Evolutionary conservation across 192 early-diverging fungal species (phyloP).

Genomic region (Backusella australiensis): DNA sequence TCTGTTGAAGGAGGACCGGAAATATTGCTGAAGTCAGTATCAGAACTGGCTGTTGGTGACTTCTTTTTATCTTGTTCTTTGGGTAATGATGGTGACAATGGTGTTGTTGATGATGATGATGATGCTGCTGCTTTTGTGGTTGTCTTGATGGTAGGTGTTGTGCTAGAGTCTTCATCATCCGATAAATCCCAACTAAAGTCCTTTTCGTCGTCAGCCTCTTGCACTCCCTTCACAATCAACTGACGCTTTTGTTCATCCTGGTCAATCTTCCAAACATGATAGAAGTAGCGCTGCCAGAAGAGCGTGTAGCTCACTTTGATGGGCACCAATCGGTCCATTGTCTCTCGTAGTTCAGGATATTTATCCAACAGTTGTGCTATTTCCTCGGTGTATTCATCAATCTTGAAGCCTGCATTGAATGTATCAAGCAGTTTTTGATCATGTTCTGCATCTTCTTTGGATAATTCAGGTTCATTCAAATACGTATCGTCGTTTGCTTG

Average conservation of each 20-base stretch:
- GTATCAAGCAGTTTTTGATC: slow-evolving; percentile 40
- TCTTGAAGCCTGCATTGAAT: slow-evolving; percentile 43
- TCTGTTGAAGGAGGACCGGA: slow-evolving; percentile 28
- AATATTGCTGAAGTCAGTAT: slow-evolving; percentile 29
- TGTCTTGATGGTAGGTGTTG: neutral
- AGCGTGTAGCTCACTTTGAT: slow-evolving; percentile 43
- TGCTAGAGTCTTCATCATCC: slow-evolving; percentile 27
- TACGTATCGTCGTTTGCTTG: slow-evolving; percentile 39
- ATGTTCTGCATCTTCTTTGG: slow-evolving; percentile 7
- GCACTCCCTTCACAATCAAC: slow-evolving; percentile 16
- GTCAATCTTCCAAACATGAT: slow-evolving; percentile 49
- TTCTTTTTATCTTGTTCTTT: slow-evolving; percentile 4
- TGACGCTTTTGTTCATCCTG: slow-evolving; percentile 50
- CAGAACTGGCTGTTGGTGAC: neutral
- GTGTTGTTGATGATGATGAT: neutral
- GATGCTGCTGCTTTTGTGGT: neutral
- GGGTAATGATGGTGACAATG: neutral
- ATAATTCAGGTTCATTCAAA: slow-evolving; percentile 34
- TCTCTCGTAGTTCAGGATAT: slow-evolving; percentile 40
- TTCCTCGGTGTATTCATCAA: slow-evolving; percentile 48
- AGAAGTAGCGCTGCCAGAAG: slow-evolving; percentile 54
- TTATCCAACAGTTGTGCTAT: slow-evolving; percentile 42
- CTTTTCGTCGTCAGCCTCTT: slow-evolving; percentile 17
- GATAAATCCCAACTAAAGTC: slow-evolving; percentile 38
- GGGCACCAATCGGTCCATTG: slow-evolving; percentile 50